Conservation (phyloP, 106 monocot genomes). For the Alisma plantagoaquatica region DNA sequence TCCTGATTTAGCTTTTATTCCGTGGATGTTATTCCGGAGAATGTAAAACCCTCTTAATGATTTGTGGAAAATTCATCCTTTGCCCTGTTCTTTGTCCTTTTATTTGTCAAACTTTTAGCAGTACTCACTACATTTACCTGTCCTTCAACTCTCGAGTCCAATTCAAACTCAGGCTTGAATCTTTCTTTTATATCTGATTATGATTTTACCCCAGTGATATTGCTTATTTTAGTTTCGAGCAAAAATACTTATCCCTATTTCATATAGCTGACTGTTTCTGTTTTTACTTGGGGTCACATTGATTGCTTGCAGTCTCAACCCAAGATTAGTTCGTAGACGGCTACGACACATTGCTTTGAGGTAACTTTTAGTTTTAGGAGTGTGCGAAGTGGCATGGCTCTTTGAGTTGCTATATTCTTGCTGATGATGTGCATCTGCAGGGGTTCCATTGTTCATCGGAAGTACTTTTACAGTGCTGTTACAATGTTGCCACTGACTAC, state of each 20-base stretch:
- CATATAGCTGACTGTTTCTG: neutral
- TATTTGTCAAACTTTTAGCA: no score
- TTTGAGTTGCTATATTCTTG: neutral
- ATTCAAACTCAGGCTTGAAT: no score
- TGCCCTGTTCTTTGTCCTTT: no score
- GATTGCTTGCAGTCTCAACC: slow-evolving; percentile 51
- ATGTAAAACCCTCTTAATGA: no score
- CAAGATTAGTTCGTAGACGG: slow-evolving; percentile 85
- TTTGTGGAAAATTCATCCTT: no score
- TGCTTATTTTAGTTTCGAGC: neutral
- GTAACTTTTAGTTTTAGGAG: slow-evolving; percentile 17
- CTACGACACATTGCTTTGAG: slow-evolving; percentile 78
- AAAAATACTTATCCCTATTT: neutral
- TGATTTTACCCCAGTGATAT: neutral
- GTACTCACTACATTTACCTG: no score
- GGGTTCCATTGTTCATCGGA: slow-evolving; percentile 66
- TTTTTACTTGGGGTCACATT: neutral
- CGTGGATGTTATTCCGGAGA: no score
- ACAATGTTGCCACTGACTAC: slow-evolving; percentile 55
- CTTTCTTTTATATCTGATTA: neutral
- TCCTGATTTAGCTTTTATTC: neutral
- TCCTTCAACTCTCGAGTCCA: neutral
- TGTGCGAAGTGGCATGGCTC: neutral
- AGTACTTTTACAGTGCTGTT: slow-evolving; percentile 72
- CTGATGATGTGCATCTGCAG: slow-evolving; percentile 19